phyloP scores from a whole-genome alignment of 2,329 filamentous ascomycete genomes.

The Epichloe scottii region DNA sequence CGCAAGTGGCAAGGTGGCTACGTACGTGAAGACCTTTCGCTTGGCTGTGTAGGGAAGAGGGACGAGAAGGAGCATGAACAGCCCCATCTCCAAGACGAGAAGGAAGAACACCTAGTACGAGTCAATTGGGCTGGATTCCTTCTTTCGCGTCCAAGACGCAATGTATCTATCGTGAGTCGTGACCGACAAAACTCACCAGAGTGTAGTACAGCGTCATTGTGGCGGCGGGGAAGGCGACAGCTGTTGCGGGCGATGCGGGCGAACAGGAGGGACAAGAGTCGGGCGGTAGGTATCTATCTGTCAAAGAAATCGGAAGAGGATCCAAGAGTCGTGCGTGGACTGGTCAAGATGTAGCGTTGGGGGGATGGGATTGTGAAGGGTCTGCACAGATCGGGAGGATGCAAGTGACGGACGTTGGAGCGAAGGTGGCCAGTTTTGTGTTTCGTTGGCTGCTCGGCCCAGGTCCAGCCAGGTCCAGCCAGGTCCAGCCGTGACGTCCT shows the following conservation, averaged over 20 bases:
- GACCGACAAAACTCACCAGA: constrained; percentile 26
- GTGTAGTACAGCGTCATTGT: constrained; percentile 48
- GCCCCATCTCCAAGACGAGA: constrained; percentile 68
- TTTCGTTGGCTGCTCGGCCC: no score
- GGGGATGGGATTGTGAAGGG: not conserved
- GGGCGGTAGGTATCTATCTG: no score
- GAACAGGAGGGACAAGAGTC: not conserved
- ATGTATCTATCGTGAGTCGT: not conserved
- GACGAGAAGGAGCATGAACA: constrained; percentile 70
- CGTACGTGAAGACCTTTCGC: constrained; percentile 68
- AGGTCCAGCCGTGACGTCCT: no score
- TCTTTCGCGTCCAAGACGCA: no score
- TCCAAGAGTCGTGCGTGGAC: not conserved
- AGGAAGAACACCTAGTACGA: constrained; percentile 62
- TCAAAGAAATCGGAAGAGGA: not conserved
- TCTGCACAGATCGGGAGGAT: not conserved
- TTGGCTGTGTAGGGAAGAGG: constrained; percentile 80
- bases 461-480: no score
- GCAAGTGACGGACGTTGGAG: not conserved
- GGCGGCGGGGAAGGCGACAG: constrained; percentile 12
- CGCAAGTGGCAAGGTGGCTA: constrained; percentile 20
- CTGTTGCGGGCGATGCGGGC: not conserved
- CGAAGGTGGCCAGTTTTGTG: constrained; percentile 20
- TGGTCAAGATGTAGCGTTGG: constrained; percentile 1
- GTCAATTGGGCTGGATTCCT: constrained; percentile 11